These are phyloP conservation scores for Beauveria brongniartii DNA, from an alignment of 2,329 filamentous ascomycete genomes.

Conservation along the genomic window DNA sequence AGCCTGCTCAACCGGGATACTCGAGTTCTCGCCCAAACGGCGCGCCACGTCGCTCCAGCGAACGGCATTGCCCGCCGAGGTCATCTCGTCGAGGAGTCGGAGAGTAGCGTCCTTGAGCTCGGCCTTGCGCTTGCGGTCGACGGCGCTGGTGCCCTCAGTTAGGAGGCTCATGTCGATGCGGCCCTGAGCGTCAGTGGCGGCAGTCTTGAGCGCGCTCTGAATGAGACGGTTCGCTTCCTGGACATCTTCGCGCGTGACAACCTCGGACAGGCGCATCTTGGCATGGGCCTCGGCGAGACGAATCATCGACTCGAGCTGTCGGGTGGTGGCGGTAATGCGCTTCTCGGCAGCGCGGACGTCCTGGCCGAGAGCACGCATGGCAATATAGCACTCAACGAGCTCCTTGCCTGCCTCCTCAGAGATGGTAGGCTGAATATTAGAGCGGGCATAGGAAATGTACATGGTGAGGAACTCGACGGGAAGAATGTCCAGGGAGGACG, in stretches of 20 bases:
- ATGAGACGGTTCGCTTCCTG: conserved; percentile 87
- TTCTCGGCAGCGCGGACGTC: conserved; percentile 83
- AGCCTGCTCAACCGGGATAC: conserved; percentile 61
- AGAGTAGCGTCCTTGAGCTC: conserved; percentile 79
- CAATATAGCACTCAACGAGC: conserved; percentile 80
- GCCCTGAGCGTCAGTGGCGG: conserved; percentile 87
- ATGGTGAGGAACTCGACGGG: conserved; percentile 91
- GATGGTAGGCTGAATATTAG: conserved; percentile 75
- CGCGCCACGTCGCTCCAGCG: conserved; percentile 72
- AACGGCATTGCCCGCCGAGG: conserved; percentile 57
- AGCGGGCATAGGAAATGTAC: conserved; percentile 94
- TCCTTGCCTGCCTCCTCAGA: conserved; percentile 73
- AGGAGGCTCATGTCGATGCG: conserved; percentile 95
- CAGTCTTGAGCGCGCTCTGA: conserved; percentile 88
- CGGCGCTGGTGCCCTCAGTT: conserved; percentile 85
- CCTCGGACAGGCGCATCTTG: conserved; percentile 81
- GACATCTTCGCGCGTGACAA: conserved; percentile 76
- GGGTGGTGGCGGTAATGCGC: conserved; percentile 93
- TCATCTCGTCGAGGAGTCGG: conserved; percentile 71
- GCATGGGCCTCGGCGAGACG: conserved; percentile 92
- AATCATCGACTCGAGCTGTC: conserved; percentile 97
- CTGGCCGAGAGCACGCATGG: conserved; percentile 88
- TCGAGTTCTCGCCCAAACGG: conserved; percentile 62
- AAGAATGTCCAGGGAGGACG: conserved; percentile 66
- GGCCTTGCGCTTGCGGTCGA: conserved; percentile 73